Evolutionary conservation across 2,329 filamentous ascomycete species (phyloP), one percentile per base, ranked within the genome.

Genomic region (Rhynchosporium graminicola): DNA sequence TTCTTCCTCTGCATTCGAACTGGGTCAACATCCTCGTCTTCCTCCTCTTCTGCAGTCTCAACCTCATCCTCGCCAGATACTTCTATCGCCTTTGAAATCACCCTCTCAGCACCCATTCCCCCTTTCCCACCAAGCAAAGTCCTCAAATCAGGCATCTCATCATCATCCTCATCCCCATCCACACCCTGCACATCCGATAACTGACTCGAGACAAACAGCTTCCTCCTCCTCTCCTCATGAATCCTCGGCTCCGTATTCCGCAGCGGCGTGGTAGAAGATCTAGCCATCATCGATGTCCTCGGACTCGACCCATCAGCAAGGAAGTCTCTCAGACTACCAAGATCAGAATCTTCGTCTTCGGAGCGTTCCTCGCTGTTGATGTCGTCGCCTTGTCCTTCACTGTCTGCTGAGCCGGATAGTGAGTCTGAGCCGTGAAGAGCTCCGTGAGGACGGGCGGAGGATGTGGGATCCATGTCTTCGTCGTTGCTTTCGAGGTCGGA

Each of bases 271-370:
- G 61, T 67, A 3, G 67, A 68, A 26, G 68, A 65, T 57, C 63
- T 51, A 10, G 56, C 61, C 48, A 65, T 80, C 31, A 61, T 81
- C 26, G 74, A 29, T 42, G 28, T 40, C 10, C 51, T 54, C 4
- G 51, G 51, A 15, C 51, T 54, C 1, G 51, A 54, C 38, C 86
- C 74, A 74, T 86, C 74, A 77, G 63, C 78, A 69, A 90, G 71
- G 75, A 90, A 82, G 76, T 85, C 77, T 68, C 83, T 61, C 13
- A 85, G 72, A 66, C 84, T 82, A 74, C 77, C 12, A 79, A 80
- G 59, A 64, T 67, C 51, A 12, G 59, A 62, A 3, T 77, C 79
- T 67, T 81, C 83, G 63, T 84, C 81, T 63, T 84, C 82, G 15
- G 81, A 82, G 26, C 77, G 54, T 54, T 82, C 80, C 55, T 83